A percentile compares a stretch with the other conserved stretches of the same genome.
These are phyloP conservation scores for Syzygium aqueum DNA, from an alignment of 345 rosid genomes.

Conservation along the genomic window DNA sequence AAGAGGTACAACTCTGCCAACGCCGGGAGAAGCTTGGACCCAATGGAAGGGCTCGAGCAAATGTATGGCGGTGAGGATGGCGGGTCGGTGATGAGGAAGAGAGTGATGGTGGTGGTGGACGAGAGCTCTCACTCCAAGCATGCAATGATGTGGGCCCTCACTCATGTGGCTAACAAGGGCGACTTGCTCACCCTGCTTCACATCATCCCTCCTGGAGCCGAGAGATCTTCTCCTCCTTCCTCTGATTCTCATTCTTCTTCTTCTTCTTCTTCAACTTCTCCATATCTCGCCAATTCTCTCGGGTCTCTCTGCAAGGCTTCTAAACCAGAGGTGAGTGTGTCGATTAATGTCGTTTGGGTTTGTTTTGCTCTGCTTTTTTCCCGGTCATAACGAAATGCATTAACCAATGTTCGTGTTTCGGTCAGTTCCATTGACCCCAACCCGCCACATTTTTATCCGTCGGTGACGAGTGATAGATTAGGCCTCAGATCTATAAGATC, in stretches of 20 bases:
- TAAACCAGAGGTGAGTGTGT: constrained; percentile 61
- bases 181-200: constrained; percentile 83
- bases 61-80: constrained; percentile 45
- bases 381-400: neutral
- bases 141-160: constrained; percentile 98
- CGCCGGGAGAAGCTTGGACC: constrained; percentile 8
- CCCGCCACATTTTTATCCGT: neutral
- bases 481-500: neutral
- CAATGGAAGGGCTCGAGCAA: constrained; percentile 17
- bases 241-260: constrained; percentile 18
- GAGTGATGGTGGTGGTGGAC: constrained; percentile 92
- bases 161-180: constrained; percentile 72
- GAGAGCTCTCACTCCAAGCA: constrained; percentile 64
- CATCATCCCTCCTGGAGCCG: constrained; percentile 26
- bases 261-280: constrained; percentile 9
- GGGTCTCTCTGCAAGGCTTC: constrained; percentile 89
- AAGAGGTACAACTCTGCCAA: constrained; percentile 1
- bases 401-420: neutral
- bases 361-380: neutral
- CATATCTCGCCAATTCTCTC: constrained; percentile 58
- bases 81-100: constrained; percentile 46
- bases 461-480: neutral
- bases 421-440: neutral
- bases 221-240: neutral
- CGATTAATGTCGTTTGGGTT: neutral